Percentiles rank a stretch among this genome's conserved stretches.
These are phyloP conservation scores for Ramaria rubella DNA, from an alignment of 768 basidiomycete species.

Conservation along the genomic window DNA sequence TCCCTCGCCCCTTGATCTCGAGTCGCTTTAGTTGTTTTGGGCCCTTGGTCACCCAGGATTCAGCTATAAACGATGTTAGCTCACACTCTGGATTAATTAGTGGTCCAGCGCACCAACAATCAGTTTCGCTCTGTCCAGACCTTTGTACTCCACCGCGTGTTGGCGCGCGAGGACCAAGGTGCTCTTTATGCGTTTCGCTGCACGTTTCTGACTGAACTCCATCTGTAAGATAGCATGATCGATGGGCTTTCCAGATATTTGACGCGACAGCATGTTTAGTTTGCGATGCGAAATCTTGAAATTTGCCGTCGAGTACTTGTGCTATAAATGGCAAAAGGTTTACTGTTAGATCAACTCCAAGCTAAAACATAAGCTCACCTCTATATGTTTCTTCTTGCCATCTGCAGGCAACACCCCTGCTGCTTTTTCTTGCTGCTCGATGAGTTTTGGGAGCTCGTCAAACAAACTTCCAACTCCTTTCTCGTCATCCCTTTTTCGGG, in stretches of 20 bases:
- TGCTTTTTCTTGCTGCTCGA: constrained; percentile 17
- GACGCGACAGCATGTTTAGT: constrained; percentile 78
- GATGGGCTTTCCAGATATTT: constrained; percentile 86
- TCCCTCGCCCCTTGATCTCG: constrained; percentile 80
- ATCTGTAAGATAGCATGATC: constrained; percentile 96
- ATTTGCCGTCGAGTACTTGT: constrained; percentile 86
- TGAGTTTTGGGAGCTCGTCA: constrained; percentile 9
- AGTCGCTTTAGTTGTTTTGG: constrained; percentile 52
- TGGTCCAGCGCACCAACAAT: constrained; percentile 62
- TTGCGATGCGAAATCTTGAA: constrained; percentile 95
- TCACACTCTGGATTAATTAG: not conserved
- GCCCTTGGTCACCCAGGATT: constrained; percentile 93
- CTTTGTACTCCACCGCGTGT: constrained; percentile 75
- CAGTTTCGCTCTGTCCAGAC: constrained; percentile 61
- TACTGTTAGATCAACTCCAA: not conserved
- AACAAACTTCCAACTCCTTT: constrained; percentile 13
- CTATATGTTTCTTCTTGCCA: not conserved
- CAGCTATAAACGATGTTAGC: constrained; percentile 42
- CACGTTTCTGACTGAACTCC: constrained; percentile 92
- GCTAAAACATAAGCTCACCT: constrained; percentile 1
- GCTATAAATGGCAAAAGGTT: constrained; percentile 38
- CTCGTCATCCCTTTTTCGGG: constrained; percentile 8
- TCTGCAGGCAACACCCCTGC: not conserved
- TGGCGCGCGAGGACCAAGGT: constrained; percentile 84
- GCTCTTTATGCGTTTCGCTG: constrained; percentile 77